Evolutionary conservation across 177 flowering plant species (phyloP).

Genomic region (Vitis hybrid): DNA sequence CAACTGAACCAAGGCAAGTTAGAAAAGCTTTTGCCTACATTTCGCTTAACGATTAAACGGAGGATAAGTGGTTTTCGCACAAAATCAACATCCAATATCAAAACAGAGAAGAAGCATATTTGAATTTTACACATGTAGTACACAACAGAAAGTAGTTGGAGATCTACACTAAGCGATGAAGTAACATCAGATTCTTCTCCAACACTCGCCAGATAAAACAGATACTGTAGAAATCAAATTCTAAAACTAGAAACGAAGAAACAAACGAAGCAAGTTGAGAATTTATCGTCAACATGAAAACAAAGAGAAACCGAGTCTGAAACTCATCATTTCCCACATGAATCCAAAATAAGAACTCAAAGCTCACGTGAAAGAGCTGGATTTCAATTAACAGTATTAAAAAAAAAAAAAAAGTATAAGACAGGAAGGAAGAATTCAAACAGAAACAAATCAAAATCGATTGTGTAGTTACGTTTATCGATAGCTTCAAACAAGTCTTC

Average conservation of each 20-base stretch:
- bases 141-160: not conserved
- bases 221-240: not conserved
- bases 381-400: not conserved
- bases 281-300: not conserved
- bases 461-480: constrained; percentile 58
- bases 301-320: not conserved
- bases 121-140: not conserved
- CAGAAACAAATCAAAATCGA: not conserved
- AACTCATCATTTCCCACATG: not conserved
- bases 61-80: too few species aligned
- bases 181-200: not conserved
- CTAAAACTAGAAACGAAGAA: not conserved
- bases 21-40: too few species aligned
- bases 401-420: not conserved
- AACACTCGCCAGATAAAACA: too few species aligned
- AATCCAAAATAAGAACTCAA: not conserved
- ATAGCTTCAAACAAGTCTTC: constrained; percentile 91
- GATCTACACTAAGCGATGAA: not conserved
- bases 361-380: not conserved
- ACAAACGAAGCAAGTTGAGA: not conserved
- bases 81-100: not conserved
- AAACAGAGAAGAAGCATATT: not conserved
- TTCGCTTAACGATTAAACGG: too few species aligned
- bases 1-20: too few species aligned
- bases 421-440: not conserved